Evolutionary conservation across 2,329 filamentous ascomycete genomes (phyloP).

Genomic region (Fusarium continuum): DNA sequence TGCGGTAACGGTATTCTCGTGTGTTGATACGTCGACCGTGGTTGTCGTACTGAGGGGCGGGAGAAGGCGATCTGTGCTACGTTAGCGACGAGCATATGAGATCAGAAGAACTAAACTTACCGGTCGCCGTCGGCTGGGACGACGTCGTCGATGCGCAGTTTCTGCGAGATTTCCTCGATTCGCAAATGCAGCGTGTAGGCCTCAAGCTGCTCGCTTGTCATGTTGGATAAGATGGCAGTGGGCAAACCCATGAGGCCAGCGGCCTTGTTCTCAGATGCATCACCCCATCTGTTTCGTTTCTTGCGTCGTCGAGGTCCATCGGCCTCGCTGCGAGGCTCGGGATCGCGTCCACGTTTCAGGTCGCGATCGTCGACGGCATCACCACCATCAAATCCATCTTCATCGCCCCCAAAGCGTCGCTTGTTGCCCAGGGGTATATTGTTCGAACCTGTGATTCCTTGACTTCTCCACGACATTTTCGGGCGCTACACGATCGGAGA

Average conservation of each 20-base stretch:
- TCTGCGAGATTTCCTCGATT: conserved; percentile 99
- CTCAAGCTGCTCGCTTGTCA: conserved; percentile 98
- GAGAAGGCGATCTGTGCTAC: conserved; percentile 83
- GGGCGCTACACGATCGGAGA: neutral
- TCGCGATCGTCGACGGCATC: conserved; percentile 57
- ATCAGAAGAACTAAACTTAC: conserved; percentile 61
- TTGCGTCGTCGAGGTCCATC: conserved; percentile 91
- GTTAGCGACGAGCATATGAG: conserved; percentile 16
- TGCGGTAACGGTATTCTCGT: conserved; percentile 97
- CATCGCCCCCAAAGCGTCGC: conserved; percentile 77
- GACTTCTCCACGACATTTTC: conserved; percentile 72
- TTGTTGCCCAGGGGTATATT: conserved; percentile 94
- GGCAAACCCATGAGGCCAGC: conserved; percentile 97
- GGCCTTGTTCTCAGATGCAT: conserved; percentile 97
- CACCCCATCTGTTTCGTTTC: conserved; percentile 99
- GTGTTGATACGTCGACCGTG: conserved; percentile 99
- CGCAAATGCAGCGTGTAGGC: conserved; percentile 95
- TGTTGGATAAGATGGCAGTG: conserved; percentile 94
- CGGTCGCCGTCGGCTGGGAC: conserved; percentile 95
- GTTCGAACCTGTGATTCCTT: conserved; percentile 96
- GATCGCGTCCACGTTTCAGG: conserved; percentile 90
- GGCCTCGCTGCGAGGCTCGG: conserved; percentile 72
- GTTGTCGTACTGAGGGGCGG: conserved; percentile 97
- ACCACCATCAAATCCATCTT: conserved; percentile 48
- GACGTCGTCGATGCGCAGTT: conserved; percentile 98